These are phyloP conservation scores for Xylaria digitata DNA, from an alignment of 2,329 filamentous ascomycete species.

Conservation along the genomic window DNA sequence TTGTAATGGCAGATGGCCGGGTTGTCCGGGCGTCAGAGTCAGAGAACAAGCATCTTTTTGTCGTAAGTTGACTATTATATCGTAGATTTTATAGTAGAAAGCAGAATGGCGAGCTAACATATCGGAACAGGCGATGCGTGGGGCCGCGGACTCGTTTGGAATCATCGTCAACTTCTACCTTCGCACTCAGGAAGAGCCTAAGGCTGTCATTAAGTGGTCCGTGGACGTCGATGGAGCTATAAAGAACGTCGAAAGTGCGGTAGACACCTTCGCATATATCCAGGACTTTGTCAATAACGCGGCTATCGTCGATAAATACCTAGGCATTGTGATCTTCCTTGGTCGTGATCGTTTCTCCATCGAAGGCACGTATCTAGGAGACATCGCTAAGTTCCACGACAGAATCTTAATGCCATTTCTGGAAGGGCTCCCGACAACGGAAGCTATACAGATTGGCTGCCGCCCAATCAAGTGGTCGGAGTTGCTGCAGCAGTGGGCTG, in stretches of 20 bases:
- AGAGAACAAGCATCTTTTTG: conserved; percentile 45
- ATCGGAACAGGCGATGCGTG: conserved; percentile 52
- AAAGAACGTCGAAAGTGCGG: conserved; percentile 36
- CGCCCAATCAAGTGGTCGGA: conserved; percentile 43
- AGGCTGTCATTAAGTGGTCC: conserved; percentile 53
- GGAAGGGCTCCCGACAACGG: conserved; percentile 34
- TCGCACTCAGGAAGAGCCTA: conserved; percentile 49
- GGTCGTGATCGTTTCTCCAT: conserved; percentile 44
- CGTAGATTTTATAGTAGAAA: not conserved
- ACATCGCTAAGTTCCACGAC: conserved; percentile 39
- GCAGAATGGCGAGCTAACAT: not conserved
- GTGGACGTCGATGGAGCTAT: conserved; percentile 38
- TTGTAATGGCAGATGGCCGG: conserved; percentile 55
- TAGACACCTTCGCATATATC: conserved; percentile 42
- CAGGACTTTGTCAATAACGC: conserved; percentile 51
- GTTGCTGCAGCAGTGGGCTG: conserved; percentile 39
- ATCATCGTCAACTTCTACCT: conserved; percentile 54
- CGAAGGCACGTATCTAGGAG: conserved; percentile 51
- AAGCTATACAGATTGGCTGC: conserved; percentile 8
- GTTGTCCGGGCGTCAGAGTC: conserved; percentile 35
- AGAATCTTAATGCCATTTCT: conserved; percentile 47
- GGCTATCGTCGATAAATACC: conserved; percentile 45
- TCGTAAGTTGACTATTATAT: conserved; percentile 40
- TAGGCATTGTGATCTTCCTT: conserved; percentile 48
- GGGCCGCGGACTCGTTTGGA: conserved; percentile 56